Percentiles rank a stretch among this genome's conserved stretches.
Conservation (phyloP, 2,329 filamentous ascomycete genomes). For the Aureobasidium subglaciale region DNA sequence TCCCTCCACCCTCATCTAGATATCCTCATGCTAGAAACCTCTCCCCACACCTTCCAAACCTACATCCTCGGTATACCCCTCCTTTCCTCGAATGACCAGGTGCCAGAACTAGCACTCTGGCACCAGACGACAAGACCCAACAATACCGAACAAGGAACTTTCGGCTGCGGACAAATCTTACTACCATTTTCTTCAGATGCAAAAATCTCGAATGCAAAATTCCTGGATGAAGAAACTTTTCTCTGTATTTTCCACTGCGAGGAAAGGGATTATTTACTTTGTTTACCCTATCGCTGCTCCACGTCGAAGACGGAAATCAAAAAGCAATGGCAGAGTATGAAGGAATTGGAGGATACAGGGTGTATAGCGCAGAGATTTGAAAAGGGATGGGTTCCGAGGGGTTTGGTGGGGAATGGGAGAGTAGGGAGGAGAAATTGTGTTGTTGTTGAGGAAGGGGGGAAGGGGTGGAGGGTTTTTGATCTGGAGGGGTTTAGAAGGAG, state of each 20-base stretch:
- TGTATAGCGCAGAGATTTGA: background rate
- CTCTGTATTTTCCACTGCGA: background rate
- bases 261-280: background rate
- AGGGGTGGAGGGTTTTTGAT: background rate
- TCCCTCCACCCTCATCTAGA: background rate
- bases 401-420: background rate
- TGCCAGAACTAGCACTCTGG: background rate
- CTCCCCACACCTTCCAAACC: background rate
- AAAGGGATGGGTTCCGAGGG: background rate
- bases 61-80: background rate
- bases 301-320: background rate
- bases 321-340: background rate
- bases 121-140: background rate
- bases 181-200: background rate
- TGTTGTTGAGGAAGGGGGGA: background rate
- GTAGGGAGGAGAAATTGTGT: background rate
- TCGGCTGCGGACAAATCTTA: background rate
- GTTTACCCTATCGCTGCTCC: background rate
- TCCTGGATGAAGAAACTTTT: slow-evolving; percentile 5
- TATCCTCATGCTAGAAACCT: background rate
- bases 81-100: background rate
- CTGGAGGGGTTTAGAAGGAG: background rate
- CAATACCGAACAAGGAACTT: background rate
- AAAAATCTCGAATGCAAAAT: background rate
- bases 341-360: background rate